A percentile compares a stretch with the other conserved stretches of the same genome.
Evolutionary conservation across 345 rosid genomes (phyloP).

Genomic region (Trapa incisa): DNA sequence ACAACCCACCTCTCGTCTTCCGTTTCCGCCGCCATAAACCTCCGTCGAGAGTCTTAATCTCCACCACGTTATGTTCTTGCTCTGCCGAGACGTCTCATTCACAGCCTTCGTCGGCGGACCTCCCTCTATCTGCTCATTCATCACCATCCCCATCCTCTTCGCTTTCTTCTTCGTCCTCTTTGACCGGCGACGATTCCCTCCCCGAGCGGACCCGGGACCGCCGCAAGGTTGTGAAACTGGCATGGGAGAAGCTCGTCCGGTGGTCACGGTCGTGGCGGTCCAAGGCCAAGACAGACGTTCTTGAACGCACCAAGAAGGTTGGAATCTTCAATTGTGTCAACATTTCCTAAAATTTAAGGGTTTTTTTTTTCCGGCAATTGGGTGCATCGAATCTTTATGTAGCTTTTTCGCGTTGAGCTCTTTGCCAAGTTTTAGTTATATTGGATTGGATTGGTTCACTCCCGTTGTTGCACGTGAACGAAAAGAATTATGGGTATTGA

Average conservation of each 20-base stretch:
- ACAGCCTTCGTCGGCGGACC: constrained; percentile 4
- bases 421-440: not conserved
- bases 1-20: constrained; percentile 2
- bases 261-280: constrained; percentile 91
- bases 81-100: constrained; percentile 2
- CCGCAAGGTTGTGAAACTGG: constrained; percentile 56
- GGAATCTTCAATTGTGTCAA: not conserved
- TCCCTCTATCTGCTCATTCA: not conserved
- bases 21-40: constrained; percentile 1
- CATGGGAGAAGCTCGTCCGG: constrained; percentile 83
- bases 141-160: not conserved
- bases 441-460: not conserved
- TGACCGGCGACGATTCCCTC: not conserved
- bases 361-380: not conserved
- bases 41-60: constrained; percentile 1
- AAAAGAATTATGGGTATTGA: no score
- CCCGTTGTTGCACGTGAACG: not conserved
- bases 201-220: constrained; percentile 25
- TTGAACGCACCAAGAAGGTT: constrained; percentile 75
- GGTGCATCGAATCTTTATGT: not conserved
- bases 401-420: not conserved
- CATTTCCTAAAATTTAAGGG: not conserved
- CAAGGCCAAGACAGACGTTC: constrained; percentile 60
- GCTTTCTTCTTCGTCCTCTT: not conserved
- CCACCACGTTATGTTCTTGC: not conserved